Evolutionary conservation across 306 rosid genomes (phyloP).

Genomic region (Hippophae tibetana): DNA sequence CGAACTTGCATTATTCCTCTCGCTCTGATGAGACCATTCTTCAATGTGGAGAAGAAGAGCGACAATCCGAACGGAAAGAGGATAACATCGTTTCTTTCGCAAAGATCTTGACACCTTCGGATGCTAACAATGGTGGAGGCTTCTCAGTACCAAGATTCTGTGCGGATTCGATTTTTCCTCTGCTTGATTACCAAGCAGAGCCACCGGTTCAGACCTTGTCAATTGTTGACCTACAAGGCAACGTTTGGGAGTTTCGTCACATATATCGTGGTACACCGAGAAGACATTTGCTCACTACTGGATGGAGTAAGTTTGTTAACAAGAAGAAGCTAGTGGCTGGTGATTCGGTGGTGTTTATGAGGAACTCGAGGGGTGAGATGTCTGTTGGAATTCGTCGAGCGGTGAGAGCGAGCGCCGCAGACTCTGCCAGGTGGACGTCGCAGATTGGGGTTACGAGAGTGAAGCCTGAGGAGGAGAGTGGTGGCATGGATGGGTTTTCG

Average conservation of each 20-base stretch:
- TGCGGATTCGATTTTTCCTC: slow-evolving; percentile 61
- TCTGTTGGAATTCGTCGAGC: slow-evolving; percentile 56
- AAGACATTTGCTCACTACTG: slow-evolving; percentile 74
- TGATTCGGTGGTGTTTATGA: slow-evolving; percentile 59
- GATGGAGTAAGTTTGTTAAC: slow-evolving; percentile 79
- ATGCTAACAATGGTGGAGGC: slow-evolving; percentile 82
- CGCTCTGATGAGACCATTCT: no score
- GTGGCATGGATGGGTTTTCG: slow-evolving; percentile 21
- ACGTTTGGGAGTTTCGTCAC: slow-evolving; percentile 56
- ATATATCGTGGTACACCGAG: slow-evolving; percentile 67
- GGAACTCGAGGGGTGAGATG: slow-evolving; percentile 26
- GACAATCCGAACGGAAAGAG: not conserved
- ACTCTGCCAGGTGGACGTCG: slow-evolving; percentile 16
- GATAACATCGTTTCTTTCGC: slow-evolving; percentile 34
- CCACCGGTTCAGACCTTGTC: slow-evolving; percentile 56
- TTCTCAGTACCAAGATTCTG: slow-evolving; percentile 72
- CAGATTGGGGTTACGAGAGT: slow-evolving; percentile 13
- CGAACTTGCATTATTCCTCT: not conserved
- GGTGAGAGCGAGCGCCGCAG: slow-evolving; percentile 11
- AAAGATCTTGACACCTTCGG: slow-evolving; percentile 64
- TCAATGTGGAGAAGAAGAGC: not conserved
- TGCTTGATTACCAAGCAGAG: slow-evolving; percentile 35
- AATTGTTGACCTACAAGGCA: slow-evolving; percentile 55
- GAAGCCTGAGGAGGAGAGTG: slow-evolving; percentile 18
- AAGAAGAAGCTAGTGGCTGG: slow-evolving; percentile 60